Conservation (phyloP, 2,329 filamentous ascomycete species). For the Claviceps humidiphila region DNA sequence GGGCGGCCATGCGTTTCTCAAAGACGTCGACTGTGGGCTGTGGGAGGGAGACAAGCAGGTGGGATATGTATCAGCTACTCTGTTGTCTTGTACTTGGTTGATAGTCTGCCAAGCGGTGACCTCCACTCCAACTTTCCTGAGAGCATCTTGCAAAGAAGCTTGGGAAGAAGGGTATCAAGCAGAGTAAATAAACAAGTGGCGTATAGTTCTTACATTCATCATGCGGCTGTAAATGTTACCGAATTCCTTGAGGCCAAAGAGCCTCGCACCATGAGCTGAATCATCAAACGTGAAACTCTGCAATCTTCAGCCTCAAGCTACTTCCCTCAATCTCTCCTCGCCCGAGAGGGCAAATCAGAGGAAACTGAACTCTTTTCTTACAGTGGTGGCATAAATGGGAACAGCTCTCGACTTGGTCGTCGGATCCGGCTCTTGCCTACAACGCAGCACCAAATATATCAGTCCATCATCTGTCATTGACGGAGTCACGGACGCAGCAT, state of each 20-base stretch:
- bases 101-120: too few species aligned
- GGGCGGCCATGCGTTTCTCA: constrained; percentile 88
- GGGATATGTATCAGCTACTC: not conserved
- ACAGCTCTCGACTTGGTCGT: constrained; percentile 79
- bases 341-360: too few species aligned
- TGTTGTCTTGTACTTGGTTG: not conserved
- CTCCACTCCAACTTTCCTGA: too few species aligned
- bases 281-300: constrained; percentile 91
- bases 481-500: not conserved
- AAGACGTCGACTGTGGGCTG: constrained; percentile 90
- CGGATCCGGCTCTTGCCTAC: constrained; percentile 66
- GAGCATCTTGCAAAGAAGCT: not conserved
- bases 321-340: not conserved
- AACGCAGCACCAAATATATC: not conserved
- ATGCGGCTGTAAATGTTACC: constrained; percentile 98
- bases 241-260: constrained; percentile 93
- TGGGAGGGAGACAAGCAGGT: constrained; percentile 17
- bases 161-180: not conserved
- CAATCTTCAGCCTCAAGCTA: not conserved
- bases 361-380: constrained; percentile 12
- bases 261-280: constrained; percentile 83
- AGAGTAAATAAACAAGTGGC: not conserved
- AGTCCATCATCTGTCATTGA: not conserved
- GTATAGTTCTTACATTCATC: constrained; percentile 56
- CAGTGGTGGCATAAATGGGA: constrained; percentile 89